phyloP scores from a whole-genome alignment of 331 rosid genomes.

The Quercus lobata region DNA sequence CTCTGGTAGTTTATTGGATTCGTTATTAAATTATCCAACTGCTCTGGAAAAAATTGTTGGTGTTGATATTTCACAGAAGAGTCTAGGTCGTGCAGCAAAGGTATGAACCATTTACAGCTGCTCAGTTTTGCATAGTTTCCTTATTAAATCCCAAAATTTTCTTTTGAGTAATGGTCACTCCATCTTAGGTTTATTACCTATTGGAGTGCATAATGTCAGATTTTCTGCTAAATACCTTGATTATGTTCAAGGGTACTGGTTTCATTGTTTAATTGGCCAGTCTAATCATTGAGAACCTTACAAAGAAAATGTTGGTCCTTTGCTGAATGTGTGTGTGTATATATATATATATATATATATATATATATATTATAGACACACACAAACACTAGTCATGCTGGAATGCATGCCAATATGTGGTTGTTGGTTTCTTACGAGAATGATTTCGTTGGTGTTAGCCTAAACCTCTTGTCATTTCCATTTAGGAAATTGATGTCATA shows the following conservation, averaged over 20 bases:
- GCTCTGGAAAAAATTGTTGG: conserved; percentile 82
- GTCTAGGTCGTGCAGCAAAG: conserved; percentile 90
- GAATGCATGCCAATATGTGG: background rate
- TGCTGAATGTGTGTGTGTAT: background rate
- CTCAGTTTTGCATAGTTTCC: background rate
- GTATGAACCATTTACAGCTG: conserved; percentile 30
- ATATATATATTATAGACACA: background rate
- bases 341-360: background rate
- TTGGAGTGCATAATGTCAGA: background rate
- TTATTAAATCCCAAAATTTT: background rate
- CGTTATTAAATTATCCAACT: conserved; percentile 64
- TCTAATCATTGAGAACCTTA: background rate
- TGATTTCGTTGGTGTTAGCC: background rate
- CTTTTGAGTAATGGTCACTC: background rate
- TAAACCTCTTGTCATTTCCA: background rate
- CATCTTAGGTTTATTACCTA: background rate
- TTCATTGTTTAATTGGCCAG: background rate
- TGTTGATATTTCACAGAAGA: conserved; percentile 81
- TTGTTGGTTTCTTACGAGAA: background rate
- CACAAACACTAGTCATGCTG: background rate
- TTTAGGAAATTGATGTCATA: background rate
- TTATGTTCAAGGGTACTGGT: background rate
- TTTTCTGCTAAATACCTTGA: background rate
- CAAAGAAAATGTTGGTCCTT: background rate
- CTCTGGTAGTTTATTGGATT: conserved; percentile 95